Percentiles rank a stretch among this genome's conserved stretches.
Conservation (phyloP, 2,329 filamentous ascomycete species). For the Colletotrichum tabaci region DNA sequence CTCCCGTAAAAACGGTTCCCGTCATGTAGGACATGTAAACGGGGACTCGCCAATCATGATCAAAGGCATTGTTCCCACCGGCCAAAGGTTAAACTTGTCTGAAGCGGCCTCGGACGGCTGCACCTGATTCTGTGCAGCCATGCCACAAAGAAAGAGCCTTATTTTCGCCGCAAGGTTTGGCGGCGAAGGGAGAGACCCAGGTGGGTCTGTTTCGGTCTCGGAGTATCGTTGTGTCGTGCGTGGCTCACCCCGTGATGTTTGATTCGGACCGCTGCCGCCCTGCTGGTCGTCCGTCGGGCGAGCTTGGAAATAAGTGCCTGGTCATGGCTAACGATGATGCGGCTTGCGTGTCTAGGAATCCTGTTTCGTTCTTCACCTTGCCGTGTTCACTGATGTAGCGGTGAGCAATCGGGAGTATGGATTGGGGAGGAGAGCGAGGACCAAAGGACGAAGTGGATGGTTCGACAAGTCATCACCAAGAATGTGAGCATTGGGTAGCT, state of each 20-base stretch:
- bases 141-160: constrained; percentile 33
- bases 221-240: not conserved
- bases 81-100: constrained; percentile 40
- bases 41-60: constrained; percentile 41
- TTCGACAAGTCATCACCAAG: constrained; percentile 39
- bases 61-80: constrained; percentile 40
- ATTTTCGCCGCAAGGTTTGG: constrained; percentile 22
- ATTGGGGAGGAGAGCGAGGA: constrained; percentile 13
- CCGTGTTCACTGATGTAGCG: constrained; percentile 24
- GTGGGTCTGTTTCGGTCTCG: constrained; percentile 16
- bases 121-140: constrained; percentile 33
- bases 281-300: not conserved
- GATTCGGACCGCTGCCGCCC: constrained; percentile 9
- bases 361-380: not conserved
- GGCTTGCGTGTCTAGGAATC: not conserved
- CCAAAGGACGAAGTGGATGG: constrained; percentile 27
- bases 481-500: not conserved
- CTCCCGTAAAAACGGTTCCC: constrained; percentile 43
- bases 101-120: constrained; percentile 40
- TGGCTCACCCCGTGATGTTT: constrained; percentile 14
- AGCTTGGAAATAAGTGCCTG: constrained; percentile 9
- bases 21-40: constrained; percentile 42
- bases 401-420: constrained; percentile 24
- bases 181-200: constrained; percentile 10
- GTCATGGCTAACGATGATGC: constrained; percentile 6